phyloP scores from a whole-genome alignment of 2,329 filamentous ascomycete species.

The Apiospora phragmitis region DNA sequence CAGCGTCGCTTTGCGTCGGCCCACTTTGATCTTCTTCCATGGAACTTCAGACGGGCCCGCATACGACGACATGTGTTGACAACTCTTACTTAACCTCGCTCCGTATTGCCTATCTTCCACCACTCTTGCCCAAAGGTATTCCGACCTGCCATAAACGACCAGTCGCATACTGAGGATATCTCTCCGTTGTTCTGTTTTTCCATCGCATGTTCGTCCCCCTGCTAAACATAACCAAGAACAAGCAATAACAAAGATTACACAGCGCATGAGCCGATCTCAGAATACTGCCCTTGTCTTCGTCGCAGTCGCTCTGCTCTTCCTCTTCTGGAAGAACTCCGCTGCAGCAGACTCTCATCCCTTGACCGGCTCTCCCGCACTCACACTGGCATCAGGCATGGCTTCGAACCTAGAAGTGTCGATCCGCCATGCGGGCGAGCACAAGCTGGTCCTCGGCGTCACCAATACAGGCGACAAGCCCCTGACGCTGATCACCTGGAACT shows the following conservation, averaged over 20 bases:
- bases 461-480: conserved; percentile 40
- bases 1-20: not conserved
- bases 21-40: not conserved
- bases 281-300: conserved; percentile 16
- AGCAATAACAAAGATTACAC: not conserved
- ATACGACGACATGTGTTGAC: not conserved
- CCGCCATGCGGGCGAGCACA: conserved; percentile 29
- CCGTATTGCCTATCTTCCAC: not conserved
- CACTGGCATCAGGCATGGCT: conserved; percentile 11
- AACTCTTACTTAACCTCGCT: not conserved
- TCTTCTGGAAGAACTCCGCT: conserved; percentile 19
- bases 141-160: not conserved
- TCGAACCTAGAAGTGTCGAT: conserved; percentile 28
- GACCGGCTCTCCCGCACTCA: conserved; percentile 20
- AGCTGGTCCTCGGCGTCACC: conserved; percentile 38
- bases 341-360: conserved; percentile 19
- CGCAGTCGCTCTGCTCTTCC: conserved; percentile 16
- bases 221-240: not conserved
- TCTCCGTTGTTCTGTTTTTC: not conserved
- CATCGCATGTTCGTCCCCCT: not conserved
- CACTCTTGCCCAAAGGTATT: not conserved
- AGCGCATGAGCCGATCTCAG: conserved; percentile 7
- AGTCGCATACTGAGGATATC: not conserved
- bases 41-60: not conserved
- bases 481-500: conserved; percentile 44